Evolutionary conservation across 2,329 filamentous ascomycete genomes (phyloP).

Genomic region (Emergomyces pasteurianus): DNA sequence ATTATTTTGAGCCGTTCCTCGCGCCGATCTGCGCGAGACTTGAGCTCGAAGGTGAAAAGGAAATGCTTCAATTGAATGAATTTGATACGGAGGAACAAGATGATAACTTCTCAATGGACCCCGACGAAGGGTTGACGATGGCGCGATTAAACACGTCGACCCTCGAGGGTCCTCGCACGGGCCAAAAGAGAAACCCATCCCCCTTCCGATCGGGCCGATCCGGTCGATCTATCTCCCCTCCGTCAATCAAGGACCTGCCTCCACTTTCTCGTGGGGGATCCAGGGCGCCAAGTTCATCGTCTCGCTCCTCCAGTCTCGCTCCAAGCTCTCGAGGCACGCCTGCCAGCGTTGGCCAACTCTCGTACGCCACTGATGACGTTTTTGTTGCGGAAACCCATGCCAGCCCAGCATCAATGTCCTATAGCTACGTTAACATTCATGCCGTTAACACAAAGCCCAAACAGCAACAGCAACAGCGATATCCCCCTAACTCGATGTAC

Average conservation of each 20-base stretch:
- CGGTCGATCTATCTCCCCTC: conserved; percentile 31
- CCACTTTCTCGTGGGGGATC: conserved; percentile 30
- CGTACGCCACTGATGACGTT: conserved; percentile 23
- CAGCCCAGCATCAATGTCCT: conserved; percentile 23
- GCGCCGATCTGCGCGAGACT: conserved; percentile 57
- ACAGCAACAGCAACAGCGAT: conserved; percentile 12
- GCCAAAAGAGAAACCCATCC: conserved; percentile 28
- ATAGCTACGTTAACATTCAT: conserved; percentile 25
- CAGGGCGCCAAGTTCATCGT: conserved; percentile 26
- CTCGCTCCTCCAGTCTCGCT: conserved; percentile 33
- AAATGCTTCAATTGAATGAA: not conserved
- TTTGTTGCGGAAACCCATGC: conserved; percentile 21
- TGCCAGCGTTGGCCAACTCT: conserved; percentile 29
- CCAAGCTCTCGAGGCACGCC: conserved; percentile 34
- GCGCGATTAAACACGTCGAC: not conserved
- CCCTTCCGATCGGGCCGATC: conserved; percentile 23
- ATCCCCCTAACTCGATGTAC: conserved; percentile 13
- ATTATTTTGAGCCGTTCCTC: conserved; percentile 77
- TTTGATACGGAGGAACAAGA: not conserved
- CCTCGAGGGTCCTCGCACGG: conserved; percentile 20
- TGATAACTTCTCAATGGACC: conserved; percentile 6
- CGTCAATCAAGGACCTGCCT: conserved; percentile 34
- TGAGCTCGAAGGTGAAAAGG: conserved; percentile 5
- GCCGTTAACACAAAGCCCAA: conserved; percentile 22
- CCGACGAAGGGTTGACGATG: not conserved